Percentiles rank a stretch among this genome's conserved stretches.
Evolutionary conservation across 441 rosid species (phyloP).

Genomic region (Brassica hybrid): DNA sequence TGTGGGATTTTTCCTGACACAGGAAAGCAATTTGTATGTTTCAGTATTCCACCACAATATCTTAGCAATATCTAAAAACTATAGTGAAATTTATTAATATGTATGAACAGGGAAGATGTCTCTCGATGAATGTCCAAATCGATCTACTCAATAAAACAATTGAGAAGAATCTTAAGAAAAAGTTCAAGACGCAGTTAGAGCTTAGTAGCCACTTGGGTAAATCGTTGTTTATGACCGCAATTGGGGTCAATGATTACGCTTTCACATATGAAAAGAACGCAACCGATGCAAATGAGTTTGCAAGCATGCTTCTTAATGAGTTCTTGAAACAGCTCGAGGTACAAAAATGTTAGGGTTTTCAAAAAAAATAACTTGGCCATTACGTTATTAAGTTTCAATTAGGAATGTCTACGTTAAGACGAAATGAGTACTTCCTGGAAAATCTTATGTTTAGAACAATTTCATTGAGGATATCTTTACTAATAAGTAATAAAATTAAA

Average conservation of each 20-base stretch:
- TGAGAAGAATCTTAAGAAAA: slow-evolving; percentile 28
- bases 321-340: slow-evolving; percentile 24
- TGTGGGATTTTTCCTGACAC: slow-evolving; percentile 29
- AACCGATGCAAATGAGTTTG: slow-evolving; percentile 8
- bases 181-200: slow-evolving; percentile 16
- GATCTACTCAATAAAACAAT: slow-evolving; percentile 30
- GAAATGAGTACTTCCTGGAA: background rate
- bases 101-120: slow-evolving; percentile 38
- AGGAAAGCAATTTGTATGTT: slow-evolving; percentile 22
- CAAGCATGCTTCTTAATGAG: slow-evolving; percentile 24
- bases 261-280: background rate
- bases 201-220: slow-evolving; percentile 27
- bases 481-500: background rate
- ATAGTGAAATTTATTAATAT: background rate
- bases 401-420: background rate
- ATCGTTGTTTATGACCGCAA: slow-evolving; percentile 35
- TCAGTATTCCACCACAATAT: background rate
- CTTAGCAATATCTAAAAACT: background rate
- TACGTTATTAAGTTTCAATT: background rate
- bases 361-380: background rate
- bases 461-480: too few relatives aligned
- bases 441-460: background rate
- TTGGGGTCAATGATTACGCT: slow-evolving; percentile 36
- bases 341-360: background rate
- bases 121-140: slow-evolving; percentile 37